Conservation (phyloP, 306 rosid species). For the Glycine latifolia region DNA sequence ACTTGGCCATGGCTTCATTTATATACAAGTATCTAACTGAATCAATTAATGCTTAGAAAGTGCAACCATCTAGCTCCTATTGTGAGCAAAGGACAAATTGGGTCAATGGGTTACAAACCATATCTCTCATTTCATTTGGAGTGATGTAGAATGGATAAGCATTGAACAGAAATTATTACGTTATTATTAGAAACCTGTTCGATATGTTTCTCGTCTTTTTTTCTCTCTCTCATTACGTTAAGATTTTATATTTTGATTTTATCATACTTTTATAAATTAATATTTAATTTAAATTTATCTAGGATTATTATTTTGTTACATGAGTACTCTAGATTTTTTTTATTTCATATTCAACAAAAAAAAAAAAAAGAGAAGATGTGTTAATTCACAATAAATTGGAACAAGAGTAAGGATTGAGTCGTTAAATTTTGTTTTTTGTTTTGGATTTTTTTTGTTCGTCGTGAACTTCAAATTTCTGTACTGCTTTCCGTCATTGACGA, state of each 20-base stretch:
- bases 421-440: background rate
- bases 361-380: no score
- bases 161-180: background rate
- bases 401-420: background rate
- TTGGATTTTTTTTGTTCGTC: background rate
- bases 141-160: background rate
- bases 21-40: background rate
- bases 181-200: background rate
- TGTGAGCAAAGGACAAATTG: background rate
- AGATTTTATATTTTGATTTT: background rate
- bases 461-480: background rate
- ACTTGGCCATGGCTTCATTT: background rate
- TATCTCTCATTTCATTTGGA: background rate
- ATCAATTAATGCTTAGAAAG: background rate
- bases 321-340: background rate
- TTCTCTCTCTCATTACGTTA: no score
- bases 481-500: background rate
- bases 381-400: background rate
- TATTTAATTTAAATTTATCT: background rate
- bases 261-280: background rate
- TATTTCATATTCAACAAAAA: background rate
- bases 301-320: background rate
- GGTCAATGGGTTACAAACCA: slow-evolving; percentile 4
- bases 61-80: background rate
- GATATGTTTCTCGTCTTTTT: no score